Percentiles rank a stretch among this genome's conserved stretches.
These are phyloP conservation scores for Inga oerstediana DNA, from an alignment of 306 rosid genomes.

Conservation along the genomic window DNA sequence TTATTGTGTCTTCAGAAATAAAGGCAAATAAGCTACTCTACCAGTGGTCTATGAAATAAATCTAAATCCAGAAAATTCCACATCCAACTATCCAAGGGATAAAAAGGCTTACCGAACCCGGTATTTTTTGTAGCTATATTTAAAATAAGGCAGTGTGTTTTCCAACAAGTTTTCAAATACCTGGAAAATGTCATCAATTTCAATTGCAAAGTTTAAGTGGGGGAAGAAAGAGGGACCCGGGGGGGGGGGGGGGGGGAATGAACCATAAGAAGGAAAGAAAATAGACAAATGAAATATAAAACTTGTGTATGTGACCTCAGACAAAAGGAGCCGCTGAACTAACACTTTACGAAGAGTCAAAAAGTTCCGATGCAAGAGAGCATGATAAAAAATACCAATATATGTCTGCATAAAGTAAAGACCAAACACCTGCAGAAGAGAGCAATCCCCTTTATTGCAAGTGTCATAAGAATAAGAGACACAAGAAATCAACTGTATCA, in stretches of 20 bases:
- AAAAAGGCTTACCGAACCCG: conserved; percentile 69
- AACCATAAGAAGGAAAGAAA: conserved; percentile 1
- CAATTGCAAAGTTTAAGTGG: conserved; percentile 23
- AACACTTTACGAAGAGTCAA: conserved; percentile 84
- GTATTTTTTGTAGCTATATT: conserved; percentile 82
- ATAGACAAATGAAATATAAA: conserved; percentile 4
- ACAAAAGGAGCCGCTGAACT: conserved; percentile 89
- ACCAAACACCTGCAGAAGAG: conserved; percentile 84
- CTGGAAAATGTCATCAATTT: conserved; percentile 45
- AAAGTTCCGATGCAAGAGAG: conserved; percentile 88
- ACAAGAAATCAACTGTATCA: neutral
- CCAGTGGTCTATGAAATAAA: conserved; percentile 29
- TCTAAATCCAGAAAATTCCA: conserved; percentile 15
- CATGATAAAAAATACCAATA: conserved; percentile 96
- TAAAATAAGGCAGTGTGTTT: conserved; percentile 81
- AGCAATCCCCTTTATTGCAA: conserved; percentile 24
- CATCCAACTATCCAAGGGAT: conserved; percentile 1
- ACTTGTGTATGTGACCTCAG: conserved; percentile 61
- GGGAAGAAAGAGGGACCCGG: conserved; percentile 13
- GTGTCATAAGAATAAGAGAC: conserved; percentile 14
- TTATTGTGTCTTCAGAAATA: conserved; percentile 62
- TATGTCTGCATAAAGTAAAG: conserved; percentile 97
- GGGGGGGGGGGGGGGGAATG: conserved; percentile 6
- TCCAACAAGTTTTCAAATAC: conserved; percentile 90
- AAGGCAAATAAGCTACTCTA: conserved; percentile 32